Conservation (phyloP, 805 yeast species). For the Hanseniaspora lindneri region DNA sequence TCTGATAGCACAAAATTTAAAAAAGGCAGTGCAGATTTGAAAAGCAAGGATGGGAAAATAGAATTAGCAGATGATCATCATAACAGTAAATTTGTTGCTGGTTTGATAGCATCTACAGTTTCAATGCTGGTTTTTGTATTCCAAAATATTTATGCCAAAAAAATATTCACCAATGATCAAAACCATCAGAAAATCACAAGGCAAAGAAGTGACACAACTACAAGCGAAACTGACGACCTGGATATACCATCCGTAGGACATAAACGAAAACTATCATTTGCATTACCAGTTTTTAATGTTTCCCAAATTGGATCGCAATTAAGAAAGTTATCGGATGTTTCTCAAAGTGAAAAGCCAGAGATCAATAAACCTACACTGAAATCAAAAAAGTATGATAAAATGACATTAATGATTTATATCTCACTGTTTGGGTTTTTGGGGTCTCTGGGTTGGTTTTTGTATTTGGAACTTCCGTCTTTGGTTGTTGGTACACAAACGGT, state of each 20-base stretch:
- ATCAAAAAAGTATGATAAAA: constrained; percentile 51
- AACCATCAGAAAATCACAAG: constrained; percentile 16
- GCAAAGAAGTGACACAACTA: background rate
- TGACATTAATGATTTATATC: constrained; percentile 70
- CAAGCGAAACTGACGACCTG: constrained; percentile 9
- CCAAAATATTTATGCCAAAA: constrained; percentile 79
- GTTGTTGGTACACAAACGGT: constrained; percentile 17
- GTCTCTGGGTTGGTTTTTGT: constrained; percentile 62
- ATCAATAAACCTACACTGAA: background rate
- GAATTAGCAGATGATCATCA: constrained; percentile 4
- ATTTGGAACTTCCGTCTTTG: constrained; percentile 43
- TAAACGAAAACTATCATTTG: background rate
- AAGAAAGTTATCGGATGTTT: background rate
- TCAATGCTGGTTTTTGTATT: constrained; percentile 69
- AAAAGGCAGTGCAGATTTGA: constrained; percentile 17
- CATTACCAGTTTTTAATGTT: constrained; percentile 11
- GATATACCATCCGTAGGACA: constrained; percentile 5
- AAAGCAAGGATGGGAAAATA: background rate
- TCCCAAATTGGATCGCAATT: background rate
- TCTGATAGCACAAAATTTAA: constrained; percentile 18
- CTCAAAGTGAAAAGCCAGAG: background rate
- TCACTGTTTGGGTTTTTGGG: constrained; percentile 59
- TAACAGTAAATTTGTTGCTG: constrained; percentile 28
- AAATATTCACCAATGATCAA: constrained; percentile 45
- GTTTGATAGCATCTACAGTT: constrained; percentile 54